Evolutionary conservation across 345 rosid species (phyloP).

Genomic region (Mallotus nudiflorus): DNA sequence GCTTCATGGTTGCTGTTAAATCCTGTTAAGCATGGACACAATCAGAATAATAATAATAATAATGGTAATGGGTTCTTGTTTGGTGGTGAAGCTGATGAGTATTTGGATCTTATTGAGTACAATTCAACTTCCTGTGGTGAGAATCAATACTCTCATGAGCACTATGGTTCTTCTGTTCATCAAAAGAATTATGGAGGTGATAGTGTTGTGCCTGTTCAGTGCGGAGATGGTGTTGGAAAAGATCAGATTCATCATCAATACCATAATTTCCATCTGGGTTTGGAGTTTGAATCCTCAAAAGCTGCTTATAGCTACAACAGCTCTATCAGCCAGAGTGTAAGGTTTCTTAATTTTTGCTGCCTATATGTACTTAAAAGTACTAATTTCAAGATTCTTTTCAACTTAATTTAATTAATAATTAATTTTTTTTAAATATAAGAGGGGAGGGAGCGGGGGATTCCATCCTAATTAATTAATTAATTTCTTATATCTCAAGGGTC

Average conservation of each 20-base stretch:
- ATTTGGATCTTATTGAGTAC: conserved; percentile 77
- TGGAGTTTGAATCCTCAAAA: conserved; percentile 52
- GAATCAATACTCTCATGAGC: conserved; percentile 44
- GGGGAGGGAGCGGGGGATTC: too few species aligned
- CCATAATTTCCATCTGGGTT: conserved; percentile 48
- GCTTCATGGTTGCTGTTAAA: conserved; percentile 78
- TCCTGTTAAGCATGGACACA: conserved; percentile 42
- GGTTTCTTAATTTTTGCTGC: conserved; percentile 16
- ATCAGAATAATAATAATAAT: conserved; percentile 23
- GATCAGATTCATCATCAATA: conserved; percentile 40
- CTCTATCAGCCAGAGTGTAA: conserved; percentile 57
- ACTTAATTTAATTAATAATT: too few species aligned
- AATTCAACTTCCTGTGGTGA: conserved; percentile 51
- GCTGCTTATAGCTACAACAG: conserved; percentile 45
- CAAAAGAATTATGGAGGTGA: conserved; percentile 58
- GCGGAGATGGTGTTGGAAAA: conserved; percentile 35
- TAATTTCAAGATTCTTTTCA: too few species aligned
- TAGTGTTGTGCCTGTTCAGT: conserved; percentile 70
- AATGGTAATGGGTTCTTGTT: conserved; percentile 54
- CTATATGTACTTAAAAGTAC: too few species aligned
- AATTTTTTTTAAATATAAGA: too few species aligned
- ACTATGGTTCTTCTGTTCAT: conserved; percentile 26
- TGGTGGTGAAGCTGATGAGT: conserved; percentile 63
- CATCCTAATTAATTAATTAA: too few species aligned
- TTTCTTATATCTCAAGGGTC: too few species aligned